Evolutionary conservation across 306 rosid genomes (phyloP).

Genomic region (Acacia confusa): DNA sequence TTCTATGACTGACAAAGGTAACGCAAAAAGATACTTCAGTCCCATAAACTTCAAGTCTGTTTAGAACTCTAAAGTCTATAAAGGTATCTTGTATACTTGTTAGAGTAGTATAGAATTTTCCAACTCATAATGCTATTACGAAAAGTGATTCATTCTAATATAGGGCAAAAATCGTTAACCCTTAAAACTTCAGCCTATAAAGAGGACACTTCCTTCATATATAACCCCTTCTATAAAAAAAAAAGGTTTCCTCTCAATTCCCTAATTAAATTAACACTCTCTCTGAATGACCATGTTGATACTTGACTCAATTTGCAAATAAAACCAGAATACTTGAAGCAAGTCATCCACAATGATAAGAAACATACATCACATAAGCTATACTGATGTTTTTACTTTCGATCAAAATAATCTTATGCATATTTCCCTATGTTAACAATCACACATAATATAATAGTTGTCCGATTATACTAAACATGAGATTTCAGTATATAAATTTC

Average conservation of each 20-base stretch:
- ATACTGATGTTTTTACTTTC: not conserved
- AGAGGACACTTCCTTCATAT: not conserved
- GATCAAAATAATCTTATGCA: not conserved
- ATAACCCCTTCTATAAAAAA: not conserved
- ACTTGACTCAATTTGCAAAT: not conserved
- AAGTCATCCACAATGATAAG: not conserved
- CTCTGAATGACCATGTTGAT: not conserved
- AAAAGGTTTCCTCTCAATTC: not conserved
- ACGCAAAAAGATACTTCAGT: not conserved
- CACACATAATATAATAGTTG: not conserved
- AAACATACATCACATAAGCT: not conserved
- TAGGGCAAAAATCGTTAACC: not conserved
- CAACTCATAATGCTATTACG: not conserved
- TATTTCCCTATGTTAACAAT: not conserved
- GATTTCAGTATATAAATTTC: slow-evolving; percentile 10
- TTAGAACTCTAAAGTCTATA: not conserved
- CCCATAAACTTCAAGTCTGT: not conserved
- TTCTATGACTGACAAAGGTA: not conserved
- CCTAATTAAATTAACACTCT: not conserved
- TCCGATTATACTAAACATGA: slow-evolving; percentile 2
- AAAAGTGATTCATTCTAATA: not conserved
- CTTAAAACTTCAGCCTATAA: not conserved
- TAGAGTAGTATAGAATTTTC: not conserved
- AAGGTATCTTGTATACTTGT: not conserved
- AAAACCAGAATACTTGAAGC: not conserved